phyloP scores from a whole-genome alignment of 148 eudicot species.

The Silene conica region DNA sequence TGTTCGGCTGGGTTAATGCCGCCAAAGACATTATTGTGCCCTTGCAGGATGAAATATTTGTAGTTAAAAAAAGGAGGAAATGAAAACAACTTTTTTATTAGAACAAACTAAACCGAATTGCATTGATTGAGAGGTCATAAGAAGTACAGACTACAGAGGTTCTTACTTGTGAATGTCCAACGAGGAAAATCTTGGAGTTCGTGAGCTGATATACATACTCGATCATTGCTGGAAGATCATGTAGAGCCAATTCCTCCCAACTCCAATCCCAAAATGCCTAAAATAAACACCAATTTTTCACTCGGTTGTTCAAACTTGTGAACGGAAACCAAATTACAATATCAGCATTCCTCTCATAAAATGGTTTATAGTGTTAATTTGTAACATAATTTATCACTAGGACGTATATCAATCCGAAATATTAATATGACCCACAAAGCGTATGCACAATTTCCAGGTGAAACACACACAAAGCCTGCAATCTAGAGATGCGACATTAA shows the following conservation, averaged over 20 bases:
- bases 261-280: constrained; percentile 99
- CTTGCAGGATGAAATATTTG: constrained; percentile 29
- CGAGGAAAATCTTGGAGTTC: constrained; percentile 54
- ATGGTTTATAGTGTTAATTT: background rate
- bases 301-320: too few species aligned
- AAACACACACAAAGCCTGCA: background rate
- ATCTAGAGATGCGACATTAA: background rate
- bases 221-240: constrained; percentile 78
- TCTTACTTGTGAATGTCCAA: constrained; percentile 93
- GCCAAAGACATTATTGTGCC: constrained; percentile 94
- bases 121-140: background rate
- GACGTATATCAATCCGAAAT: too few species aligned
- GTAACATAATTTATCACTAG: background rate
- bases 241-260: constrained; percentile 90
- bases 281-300: background rate
- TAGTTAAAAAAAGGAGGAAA: background rate
- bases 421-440: too few species aligned
- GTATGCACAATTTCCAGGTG: background rate
- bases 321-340: background rate
- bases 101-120: background rate
- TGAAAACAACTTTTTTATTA: background rate
- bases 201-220: constrained; percentile 45
- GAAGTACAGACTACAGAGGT: constrained; percentile 4
- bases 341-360: background rate
- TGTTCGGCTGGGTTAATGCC: constrained; percentile 79